These are phyloP conservation scores for Anethum foeniculum DNA, from an alignment of 140 eudicot species.

Conservation along the genomic window DNA sequence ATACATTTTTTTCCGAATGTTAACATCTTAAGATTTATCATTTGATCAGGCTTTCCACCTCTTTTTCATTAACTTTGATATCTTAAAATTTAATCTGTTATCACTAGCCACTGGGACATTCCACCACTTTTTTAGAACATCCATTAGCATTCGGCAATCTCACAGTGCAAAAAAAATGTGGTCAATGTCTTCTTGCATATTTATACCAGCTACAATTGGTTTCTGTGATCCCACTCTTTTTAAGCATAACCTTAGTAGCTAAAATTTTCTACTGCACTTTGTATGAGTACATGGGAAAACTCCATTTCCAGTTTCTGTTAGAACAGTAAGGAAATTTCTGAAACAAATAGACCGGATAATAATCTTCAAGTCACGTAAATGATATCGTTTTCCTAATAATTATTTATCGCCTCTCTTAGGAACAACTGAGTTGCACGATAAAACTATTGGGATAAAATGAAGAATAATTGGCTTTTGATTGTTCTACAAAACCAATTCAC, in stretches of 20 bases:
- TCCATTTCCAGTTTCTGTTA: too few relatives aligned
- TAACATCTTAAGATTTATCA: background rate
- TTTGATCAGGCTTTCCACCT: background rate
- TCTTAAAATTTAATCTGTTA: background rate
- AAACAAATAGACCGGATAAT: background rate
- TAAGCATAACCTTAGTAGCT: too few relatives aligned
- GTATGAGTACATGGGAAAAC: too few relatives aligned
- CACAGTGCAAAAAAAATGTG: background rate
- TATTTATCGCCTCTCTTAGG: background rate
- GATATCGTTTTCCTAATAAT: background rate
- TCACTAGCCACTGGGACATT: background rate
- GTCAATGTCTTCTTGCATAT: background rate
- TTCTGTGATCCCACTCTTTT: background rate
- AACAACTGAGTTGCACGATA: background rate
- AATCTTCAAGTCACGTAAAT: background rate
- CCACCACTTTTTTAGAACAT: too few relatives aligned
- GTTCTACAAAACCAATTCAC: background rate
- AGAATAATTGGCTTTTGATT: background rate
- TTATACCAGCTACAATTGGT: background rate
- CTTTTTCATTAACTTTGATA: too few relatives aligned
- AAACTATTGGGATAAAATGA: background rate
- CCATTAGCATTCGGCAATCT: too few relatives aligned
- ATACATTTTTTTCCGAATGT: too few relatives aligned
- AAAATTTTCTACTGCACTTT: too few relatives aligned
- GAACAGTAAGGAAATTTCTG: too few relatives aligned